Evolutionary conservation across 441 rosid genomes (phyloP).

Genomic region (Sinapis alba): DNA sequence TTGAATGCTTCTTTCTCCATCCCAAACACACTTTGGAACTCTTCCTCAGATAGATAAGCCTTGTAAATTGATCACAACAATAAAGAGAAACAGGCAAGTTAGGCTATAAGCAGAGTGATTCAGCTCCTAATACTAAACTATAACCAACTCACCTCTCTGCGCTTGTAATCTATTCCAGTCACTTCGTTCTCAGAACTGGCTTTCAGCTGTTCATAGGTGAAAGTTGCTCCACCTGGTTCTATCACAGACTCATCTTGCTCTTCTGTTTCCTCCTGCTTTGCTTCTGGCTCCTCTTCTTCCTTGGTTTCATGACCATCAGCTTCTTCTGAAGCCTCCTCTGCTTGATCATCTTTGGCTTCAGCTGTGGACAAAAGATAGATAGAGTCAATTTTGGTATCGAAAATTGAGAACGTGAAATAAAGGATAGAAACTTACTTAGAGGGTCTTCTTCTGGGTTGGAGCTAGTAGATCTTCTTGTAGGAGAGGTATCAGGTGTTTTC

Average conservation of each 20-base stretch:
- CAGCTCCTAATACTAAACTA: background rate
- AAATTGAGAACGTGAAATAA: background rate
- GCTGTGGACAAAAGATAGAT: constrained; percentile 29
- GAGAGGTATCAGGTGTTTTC: constrained; percentile 71
- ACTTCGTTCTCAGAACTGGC: constrained; percentile 81
- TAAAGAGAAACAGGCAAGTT: constrained; percentile 4
- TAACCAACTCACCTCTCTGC: constrained; percentile 74
- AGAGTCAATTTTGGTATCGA: background rate
- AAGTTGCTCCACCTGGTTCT: constrained; percentile 41
- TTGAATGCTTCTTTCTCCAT: constrained; percentile 47
- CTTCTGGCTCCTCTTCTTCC: constrained; percentile 48
- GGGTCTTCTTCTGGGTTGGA: constrained; percentile 56
- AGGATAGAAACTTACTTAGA: constrained; percentile 48
- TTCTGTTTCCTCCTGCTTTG: constrained; percentile 30
- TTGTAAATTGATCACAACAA: constrained; percentile 35
- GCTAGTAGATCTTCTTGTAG: constrained; percentile 56
- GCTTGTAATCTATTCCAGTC: constrained; percentile 47
- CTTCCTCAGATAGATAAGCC: constrained; percentile 93
- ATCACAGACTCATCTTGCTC: constrained; percentile 37
- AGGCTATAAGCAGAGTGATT: constrained; percentile 2
- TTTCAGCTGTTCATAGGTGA: constrained; percentile 85
- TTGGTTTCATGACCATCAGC: constrained; percentile 47
- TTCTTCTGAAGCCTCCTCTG: constrained; percentile 33
- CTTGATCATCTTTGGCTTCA: constrained; percentile 26
- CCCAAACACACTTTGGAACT: constrained; percentile 74